phyloP scores from a whole-genome alignment of 805 yeast species.

The Suhomyces sp. region DNA sequence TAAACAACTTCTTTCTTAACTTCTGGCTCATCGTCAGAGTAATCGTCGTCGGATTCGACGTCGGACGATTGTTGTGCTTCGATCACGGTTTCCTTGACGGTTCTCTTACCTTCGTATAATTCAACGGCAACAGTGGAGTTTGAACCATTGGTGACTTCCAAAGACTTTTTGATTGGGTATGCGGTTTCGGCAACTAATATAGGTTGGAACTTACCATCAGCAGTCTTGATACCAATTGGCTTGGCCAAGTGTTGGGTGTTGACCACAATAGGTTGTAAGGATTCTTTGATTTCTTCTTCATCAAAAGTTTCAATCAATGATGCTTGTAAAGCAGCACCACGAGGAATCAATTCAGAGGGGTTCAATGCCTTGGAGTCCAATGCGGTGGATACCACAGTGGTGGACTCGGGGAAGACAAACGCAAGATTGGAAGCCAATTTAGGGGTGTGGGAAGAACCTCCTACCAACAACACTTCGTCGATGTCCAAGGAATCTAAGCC shows the following conservation, averaged over 20 bases:
- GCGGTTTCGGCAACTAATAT: constrained; percentile 83
- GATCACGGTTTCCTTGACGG: constrained; percentile 75
- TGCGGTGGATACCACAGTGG: constrained; percentile 73
- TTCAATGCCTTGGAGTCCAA: constrained; percentile 73
- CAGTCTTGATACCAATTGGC: constrained; percentile 81
- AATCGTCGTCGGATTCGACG: constrained; percentile 47
- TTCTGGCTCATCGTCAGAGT: constrained; percentile 86
- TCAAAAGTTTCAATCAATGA: constrained; percentile 79
- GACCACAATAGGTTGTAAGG: constrained; percentile 77
- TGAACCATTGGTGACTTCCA: constrained; percentile 61
- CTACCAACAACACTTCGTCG: constrained; percentile 87
- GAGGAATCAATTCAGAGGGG: constrained; percentile 86
- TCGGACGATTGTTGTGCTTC: constrained; percentile 63
- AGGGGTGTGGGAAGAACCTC: constrained; percentile 92
- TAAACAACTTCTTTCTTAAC: constrained; percentile 71
- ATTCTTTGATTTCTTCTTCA: constrained; percentile 77
- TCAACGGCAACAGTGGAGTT: constrained; percentile 61
- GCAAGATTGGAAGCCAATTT: constrained; percentile 78
- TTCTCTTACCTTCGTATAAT: constrained; percentile 82
- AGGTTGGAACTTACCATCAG: constrained; percentile 69
- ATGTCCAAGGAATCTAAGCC: constrained; percentile 80
- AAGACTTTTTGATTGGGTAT: constrained; percentile 79
- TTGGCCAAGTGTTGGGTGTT: constrained; percentile 84
- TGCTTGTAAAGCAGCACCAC: constrained; percentile 98
- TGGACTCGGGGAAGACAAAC: constrained; percentile 76